A percentile compares a stretch with the other conserved stretches of the same genome.
Evolutionary conservation across 139 green algal species (phyloP).

Genomic region (Chlamydomonas incerta): DNA sequence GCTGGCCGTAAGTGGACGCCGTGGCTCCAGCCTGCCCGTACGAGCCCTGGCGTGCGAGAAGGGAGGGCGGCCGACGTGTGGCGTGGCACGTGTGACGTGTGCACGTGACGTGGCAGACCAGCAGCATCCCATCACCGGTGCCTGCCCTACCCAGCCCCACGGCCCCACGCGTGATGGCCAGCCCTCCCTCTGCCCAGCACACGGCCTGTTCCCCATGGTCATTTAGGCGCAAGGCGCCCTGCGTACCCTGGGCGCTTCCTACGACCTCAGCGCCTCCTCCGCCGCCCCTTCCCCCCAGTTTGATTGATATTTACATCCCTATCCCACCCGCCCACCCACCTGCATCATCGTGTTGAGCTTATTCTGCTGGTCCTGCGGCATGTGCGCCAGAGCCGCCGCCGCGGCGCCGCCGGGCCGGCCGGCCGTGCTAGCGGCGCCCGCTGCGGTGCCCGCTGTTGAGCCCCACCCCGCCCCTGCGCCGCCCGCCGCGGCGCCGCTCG

Average conservation of each 20-base stretch:
- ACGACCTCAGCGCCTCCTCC: no score
- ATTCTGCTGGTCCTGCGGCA: constrained; percentile 40
- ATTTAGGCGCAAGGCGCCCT: no score
- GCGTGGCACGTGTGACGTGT: background rate
- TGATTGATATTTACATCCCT: no score
- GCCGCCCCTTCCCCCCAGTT: no score
- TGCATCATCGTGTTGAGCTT: constrained; percentile 42
- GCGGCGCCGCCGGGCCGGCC: constrained; percentile 3
- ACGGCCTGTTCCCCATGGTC: background rate
- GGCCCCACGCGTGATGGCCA: no score
- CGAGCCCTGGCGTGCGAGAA: background rate
- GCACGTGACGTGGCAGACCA: no score
- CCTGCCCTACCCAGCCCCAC: no score
- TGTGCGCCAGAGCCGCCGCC: constrained; percentile 34
- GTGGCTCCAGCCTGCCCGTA: constrained; percentile 5
- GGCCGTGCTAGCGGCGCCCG: background rate
- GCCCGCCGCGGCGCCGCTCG: background rate
- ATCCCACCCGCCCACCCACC: background rate
- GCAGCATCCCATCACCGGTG: no score
- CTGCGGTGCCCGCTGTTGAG: background rate
- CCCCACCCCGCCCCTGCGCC: background rate
- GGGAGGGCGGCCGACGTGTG: no score
- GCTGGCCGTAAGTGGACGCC: constrained; percentile 2
- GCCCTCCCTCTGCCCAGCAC: background rate
- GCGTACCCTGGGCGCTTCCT: no score